Evolutionary conservation across 1,284 basidiomycete species (phyloP), one percentile per base, ranked within the genome.

Genomic region (Rhodotorula sp.): DNA sequence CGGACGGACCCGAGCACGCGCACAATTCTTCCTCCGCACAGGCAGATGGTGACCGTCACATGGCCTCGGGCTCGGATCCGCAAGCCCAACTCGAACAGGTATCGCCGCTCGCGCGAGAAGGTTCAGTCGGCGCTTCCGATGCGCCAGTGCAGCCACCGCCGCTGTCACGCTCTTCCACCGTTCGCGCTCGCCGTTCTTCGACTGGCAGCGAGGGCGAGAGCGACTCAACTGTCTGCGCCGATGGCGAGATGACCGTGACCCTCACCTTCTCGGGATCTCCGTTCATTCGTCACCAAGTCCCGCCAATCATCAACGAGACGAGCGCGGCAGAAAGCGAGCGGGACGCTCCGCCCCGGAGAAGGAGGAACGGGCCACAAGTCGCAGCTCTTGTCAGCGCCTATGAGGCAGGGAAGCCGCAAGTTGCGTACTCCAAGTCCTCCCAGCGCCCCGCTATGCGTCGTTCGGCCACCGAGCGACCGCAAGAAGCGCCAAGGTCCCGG

Each of bases 161-260:
- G 47, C 59, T 54, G 7, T 45, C 64, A 2, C 64, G 58, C 16
- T 59, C 64, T 5, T 28, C 60, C 15, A 34, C 21, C n/a, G 55
- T 26, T 5, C 43, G 48, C 15, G 26, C 6, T 16, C 66, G 60
- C 19, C 54, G 50, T 2, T 23, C 43, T 3, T 38, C 60, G 4
- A 50, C 60, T 8, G 50, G 60, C 28, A 70, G 69, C 62, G 71
- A 71, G 47, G 56, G 61, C 50, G 92, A 92, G 58, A 93, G 90
- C 78, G 93, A 95, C 79, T 94, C 92, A 16, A 95, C 93, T 1
- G 92, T 95, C 67, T 91, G 89, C n/a, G 91, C 89, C 2, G 82
- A 84, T 15, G 77, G 78, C 8, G 72, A 77, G n/a, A 64, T 71
- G 19, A 54, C 57, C 4, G 14, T 47, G 16, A 43, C 23, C 26